phyloP scores from a whole-genome alignment of 495 filamentous ascomycete genomes.

The Penicillium parvum region DNA sequence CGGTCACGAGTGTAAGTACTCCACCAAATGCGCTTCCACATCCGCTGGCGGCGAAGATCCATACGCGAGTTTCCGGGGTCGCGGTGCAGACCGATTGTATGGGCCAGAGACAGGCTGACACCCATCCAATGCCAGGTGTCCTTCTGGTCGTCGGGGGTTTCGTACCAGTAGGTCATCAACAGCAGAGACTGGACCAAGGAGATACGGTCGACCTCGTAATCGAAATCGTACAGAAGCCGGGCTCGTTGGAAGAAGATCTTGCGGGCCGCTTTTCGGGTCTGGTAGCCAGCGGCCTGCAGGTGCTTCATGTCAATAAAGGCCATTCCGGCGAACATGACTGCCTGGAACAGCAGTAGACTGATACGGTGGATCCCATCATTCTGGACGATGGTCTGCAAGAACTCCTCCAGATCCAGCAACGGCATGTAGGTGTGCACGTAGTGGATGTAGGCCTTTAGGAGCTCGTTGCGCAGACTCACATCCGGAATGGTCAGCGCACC shows the following conservation, averaged over 20 bases:
- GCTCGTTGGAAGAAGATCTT: slow-evolving; percentile 76
- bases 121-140: slow-evolving; percentile 94
- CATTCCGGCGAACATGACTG: slow-evolving; percentile 76
- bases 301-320: slow-evolving; percentile 71
- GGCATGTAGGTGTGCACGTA: slow-evolving; percentile 90
- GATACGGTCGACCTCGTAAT: slow-evolving; percentile 78
- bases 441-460: slow-evolving; percentile 71
- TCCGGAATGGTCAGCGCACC: slow-evolving; percentile 70
- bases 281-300: slow-evolving; percentile 65
- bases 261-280: slow-evolving; percentile 65
- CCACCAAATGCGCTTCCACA: slow-evolving; percentile 96
- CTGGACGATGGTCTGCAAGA: slow-evolving; percentile 60
- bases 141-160: slow-evolving; percentile 84
- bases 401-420: slow-evolving; percentile 71
- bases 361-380: slow-evolving; percentile 63
- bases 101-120: slow-evolving; percentile 74
- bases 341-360: slow-evolving; percentile 76
- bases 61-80: slow-evolving; percentile 73
- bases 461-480: slow-evolving; percentile 61
- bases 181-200: slow-evolving; percentile 78
- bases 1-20: slow-evolving; percentile 88
- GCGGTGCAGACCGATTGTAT: slow-evolving; percentile 79
- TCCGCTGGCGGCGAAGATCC: slow-evolving; percentile 60
- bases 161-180: slow-evolving; percentile 89
- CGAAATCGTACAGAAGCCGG: slow-evolving; percentile 76